phyloP scores from a whole-genome alignment of 805 yeast genomes.

The Wickerhamomyces mucosus region DNA sequence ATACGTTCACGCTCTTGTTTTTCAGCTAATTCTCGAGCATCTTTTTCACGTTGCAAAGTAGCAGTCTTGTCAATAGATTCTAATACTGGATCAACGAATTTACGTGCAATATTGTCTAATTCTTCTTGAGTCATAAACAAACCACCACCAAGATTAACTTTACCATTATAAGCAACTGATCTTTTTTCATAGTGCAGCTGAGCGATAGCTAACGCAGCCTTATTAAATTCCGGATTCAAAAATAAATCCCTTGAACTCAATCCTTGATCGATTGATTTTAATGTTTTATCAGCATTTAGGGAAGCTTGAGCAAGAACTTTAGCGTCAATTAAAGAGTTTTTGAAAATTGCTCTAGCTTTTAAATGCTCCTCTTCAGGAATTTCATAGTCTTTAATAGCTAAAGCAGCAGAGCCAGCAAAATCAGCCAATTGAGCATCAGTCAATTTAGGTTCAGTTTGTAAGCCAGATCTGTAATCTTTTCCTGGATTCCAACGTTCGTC shows the following conservation, averaged over 20 bases:
- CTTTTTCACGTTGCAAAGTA: conserved; percentile 51
- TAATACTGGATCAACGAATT: conserved; percentile 76
- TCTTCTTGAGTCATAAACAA: conserved; percentile 65
- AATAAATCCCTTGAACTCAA: conserved; percentile 30
- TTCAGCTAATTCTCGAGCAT: conserved; percentile 32
- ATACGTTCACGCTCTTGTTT: conserved; percentile 27
- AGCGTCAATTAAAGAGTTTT: conserved; percentile 29
- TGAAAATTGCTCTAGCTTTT: conserved; percentile 27
- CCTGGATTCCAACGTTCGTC: conserved; percentile 21
- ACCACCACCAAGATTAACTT: conserved; percentile 84
- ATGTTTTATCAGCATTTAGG: conserved; percentile 33
- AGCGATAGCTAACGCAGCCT: conserved; percentile 70
- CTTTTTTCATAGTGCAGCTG: conserved; percentile 57
- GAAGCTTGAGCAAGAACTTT: conserved; percentile 43
- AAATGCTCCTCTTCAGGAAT: conserved; percentile 33
- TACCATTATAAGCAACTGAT: conserved; percentile 31
- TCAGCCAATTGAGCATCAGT: conserved; percentile 31
- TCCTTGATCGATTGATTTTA: conserved; percentile 31
- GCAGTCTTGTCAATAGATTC: conserved; percentile 66
- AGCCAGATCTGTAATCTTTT: conserved; percentile 26
- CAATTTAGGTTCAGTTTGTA: conserved; percentile 32
- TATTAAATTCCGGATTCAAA: conserved; percentile 48
- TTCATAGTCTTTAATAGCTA: conserved; percentile 38
- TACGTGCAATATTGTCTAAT: conserved; percentile 69
- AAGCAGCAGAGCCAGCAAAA: conserved; percentile 45